phyloP scores from a whole-genome alignment of 495 filamentous ascomycete genomes.

The Thermothielavioides terrestris region DNA sequence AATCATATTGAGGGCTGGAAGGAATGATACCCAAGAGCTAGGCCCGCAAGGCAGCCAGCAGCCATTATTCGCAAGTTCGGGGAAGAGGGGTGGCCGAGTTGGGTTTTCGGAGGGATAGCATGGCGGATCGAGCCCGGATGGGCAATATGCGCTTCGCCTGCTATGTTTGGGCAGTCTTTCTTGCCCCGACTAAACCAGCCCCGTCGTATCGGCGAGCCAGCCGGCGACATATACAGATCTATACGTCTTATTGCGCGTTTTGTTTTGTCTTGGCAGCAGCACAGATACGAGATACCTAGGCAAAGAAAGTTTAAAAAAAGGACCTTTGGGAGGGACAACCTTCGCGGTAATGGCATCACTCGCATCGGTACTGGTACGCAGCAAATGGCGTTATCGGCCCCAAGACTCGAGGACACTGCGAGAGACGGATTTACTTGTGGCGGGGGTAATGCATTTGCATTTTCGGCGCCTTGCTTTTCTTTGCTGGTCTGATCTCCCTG shows the following conservation, averaged over 20 bases:
- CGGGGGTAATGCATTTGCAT: too few species aligned
- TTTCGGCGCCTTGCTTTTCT: too few species aligned
- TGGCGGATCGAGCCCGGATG: neutral
- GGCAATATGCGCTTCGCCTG: neutral
- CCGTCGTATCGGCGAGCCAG: neutral
- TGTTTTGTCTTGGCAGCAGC: neutral
- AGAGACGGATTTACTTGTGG: neutral
- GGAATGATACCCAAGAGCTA: constrained; percentile 9
- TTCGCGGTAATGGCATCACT: neutral
- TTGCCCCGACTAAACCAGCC: neutral
- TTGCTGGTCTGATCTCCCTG: too few species aligned
- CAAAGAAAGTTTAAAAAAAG: neutral
- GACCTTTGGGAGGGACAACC: neutral
- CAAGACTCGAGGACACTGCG: neutral
- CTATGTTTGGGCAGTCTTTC: neutral
- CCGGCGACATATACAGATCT: neutral
- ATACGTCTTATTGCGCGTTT: neutral
- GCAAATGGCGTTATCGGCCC: constrained; percentile 14
- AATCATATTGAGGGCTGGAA: neutral
- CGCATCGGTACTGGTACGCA: constrained; percentile 6
- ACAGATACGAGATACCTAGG: neutral
- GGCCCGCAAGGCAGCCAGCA: neutral
- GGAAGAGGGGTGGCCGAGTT: neutral
- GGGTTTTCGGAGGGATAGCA: neutral
- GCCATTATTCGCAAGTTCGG: neutral